These are phyloP conservation scores for Penicillium taxi DNA, from an alignment of 495 filamentous ascomycete genomes.

Conservation along the genomic window DNA sequence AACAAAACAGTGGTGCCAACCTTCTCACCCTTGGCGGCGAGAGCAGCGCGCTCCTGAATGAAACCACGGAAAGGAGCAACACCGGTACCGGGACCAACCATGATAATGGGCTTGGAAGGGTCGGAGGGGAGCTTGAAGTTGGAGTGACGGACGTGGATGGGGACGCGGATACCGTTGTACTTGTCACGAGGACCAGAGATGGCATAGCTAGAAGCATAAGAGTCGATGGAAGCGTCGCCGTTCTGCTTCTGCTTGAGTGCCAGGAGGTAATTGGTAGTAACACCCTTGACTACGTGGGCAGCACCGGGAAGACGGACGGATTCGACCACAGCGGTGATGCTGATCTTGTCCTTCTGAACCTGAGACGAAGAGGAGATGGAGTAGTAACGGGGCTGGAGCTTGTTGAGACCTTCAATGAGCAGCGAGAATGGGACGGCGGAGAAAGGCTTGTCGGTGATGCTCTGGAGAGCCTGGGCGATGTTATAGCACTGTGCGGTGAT, in stretches of 20 bases:
- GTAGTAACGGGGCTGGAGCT: slow-evolving; percentile 97
- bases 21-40: slow-evolving; percentile 68
- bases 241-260: slow-evolving; percentile 97
- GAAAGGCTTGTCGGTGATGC: slow-evolving; percentile 67
- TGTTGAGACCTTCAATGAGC: slow-evolving; percentile 87
- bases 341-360: slow-evolving; percentile 87
- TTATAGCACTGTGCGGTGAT: slow-evolving; percentile 78
- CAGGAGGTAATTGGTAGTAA: slow-evolving; percentile 94
- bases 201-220: slow-evolving; percentile 81
- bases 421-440: slow-evolving; percentile 82
- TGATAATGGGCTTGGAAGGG: slow-evolving; percentile 85
- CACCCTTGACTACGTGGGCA: slow-evolving; percentile 78
- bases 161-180: slow-evolving; percentile 92
- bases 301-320: slow-evolving; percentile 67
- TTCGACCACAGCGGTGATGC: slow-evolving; percentile 93
- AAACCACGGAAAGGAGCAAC: slow-evolving; percentile 96
- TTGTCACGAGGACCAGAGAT: slow-evolving; percentile 90
- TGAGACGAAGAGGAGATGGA: slow-evolving; percentile 96
- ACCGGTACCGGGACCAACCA: slow-evolving; percentile 94
- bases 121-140: slow-evolving; percentile 99
- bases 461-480: slow-evolving; percentile 80
- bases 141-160: slow-evolving; percentile 92
- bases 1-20: slow-evolving; percentile 90
- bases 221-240: slow-evolving; percentile 75
- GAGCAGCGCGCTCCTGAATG: slow-evolving; percentile 82